Conservation (phyloP, 768 basidiomycete species). For the Lyophyllum semitale region DNA sequence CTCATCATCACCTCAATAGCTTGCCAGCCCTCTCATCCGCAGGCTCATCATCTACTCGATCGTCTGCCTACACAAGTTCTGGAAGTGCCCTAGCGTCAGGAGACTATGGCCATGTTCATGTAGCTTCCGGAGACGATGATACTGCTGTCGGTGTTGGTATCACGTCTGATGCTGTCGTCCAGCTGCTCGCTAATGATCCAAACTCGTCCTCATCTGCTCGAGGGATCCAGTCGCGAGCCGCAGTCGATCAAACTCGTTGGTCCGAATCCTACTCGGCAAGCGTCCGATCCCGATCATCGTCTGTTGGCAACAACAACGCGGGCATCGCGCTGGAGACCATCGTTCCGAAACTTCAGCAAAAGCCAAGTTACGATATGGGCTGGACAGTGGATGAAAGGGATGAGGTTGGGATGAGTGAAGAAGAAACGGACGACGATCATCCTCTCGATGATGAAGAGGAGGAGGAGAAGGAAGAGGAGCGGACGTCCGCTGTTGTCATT, state of each 20-base stretch:
- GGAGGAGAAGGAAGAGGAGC: slow-evolving; percentile 61
- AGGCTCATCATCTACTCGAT: slow-evolving; percentile 74
- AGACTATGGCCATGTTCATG: slow-evolving; percentile 68
- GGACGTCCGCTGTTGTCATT: slow-evolving; percentile 75
- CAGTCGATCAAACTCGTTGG: slow-evolving; percentile 69
- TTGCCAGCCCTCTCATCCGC: slow-evolving; percentile 68
- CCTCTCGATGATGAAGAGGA: slow-evolving; percentile 47
- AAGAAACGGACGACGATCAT: slow-evolving; percentile 43
- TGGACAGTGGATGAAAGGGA: slow-evolving; percentile 70
- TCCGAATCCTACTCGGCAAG: slow-evolving; percentile 70
- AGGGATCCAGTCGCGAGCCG: slow-evolving; percentile 45
- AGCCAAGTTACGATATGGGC: slow-evolving; percentile 74
- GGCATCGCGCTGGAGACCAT: slow-evolving; percentile 41
- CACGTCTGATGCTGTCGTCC: slow-evolving; percentile 65
- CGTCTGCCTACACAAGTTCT: slow-evolving; percentile 76
- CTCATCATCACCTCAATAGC: slow-evolving; percentile 46
- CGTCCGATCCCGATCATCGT: slow-evolving; percentile 71
- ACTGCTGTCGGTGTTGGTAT: slow-evolving; percentile 55
- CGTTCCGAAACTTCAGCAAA: slow-evolving; percentile 53
- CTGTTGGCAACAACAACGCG: slow-evolving; percentile 48
- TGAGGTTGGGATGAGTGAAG: slow-evolving; percentile 33
- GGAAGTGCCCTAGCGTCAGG: slow-evolving; percentile 61
- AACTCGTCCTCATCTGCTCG: slow-evolving; percentile 44
- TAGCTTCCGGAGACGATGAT: slow-evolving; percentile 65
- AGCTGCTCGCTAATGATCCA: slow-evolving; percentile 58